A percentile compares a stretch with the other conserved stretches of the same genome.
These are phyloP conservation scores for Epichloe scottii DNA, from an alignment of 2,329 filamentous ascomycete genomes.

Conservation along the genomic window DNA sequence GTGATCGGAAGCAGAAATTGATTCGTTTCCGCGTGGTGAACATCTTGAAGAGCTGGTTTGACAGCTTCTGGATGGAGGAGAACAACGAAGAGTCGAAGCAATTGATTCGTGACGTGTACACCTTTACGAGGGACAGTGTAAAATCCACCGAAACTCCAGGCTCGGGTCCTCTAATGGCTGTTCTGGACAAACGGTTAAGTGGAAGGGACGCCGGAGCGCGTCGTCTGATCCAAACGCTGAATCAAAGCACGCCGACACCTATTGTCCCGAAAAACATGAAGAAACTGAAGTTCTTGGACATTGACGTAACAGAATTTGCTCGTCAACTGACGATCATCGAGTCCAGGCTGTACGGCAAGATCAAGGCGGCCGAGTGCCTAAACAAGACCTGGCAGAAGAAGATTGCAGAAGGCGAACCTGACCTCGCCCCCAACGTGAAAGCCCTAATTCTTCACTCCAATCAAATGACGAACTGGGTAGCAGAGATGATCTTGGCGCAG, in stretches of 20 bases:
- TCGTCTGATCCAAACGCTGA: conserved; percentile 75
- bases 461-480: conserved; percentile 98
- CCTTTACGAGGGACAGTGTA: conserved; percentile 83
- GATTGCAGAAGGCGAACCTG: conserved; percentile 63
- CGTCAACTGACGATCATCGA: conserved; percentile 95
- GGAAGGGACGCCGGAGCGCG: conserved; percentile 82
- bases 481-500: conserved; percentile 95
- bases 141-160: conserved; percentile 90
- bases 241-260: conserved; percentile 67
- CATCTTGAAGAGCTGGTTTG: conserved; percentile 96
- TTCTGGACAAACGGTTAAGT: conserved; percentile 77
- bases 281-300: conserved; percentile 96
- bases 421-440: conserved; percentile 89
- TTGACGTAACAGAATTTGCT: conserved; percentile 93
- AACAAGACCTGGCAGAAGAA: conserved; percentile 99
- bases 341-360: conserved; percentile 86
- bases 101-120: conserved; percentile 77
- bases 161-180: conserved; percentile 68
- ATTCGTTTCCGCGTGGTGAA: conserved; percentile 95
- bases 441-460: conserved; percentile 95
- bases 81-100: conserved; percentile 71
- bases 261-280: conserved; percentile 99
- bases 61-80: conserved; percentile 98
- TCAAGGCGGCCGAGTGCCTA: conserved; percentile 88
- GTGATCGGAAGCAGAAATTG: conserved; percentile 87